Evolutionary conservation across 805 yeast species (phyloP), one percentile per base, ranked within the genome.

Genomic region (Cyberlindnera veronae): DNA sequence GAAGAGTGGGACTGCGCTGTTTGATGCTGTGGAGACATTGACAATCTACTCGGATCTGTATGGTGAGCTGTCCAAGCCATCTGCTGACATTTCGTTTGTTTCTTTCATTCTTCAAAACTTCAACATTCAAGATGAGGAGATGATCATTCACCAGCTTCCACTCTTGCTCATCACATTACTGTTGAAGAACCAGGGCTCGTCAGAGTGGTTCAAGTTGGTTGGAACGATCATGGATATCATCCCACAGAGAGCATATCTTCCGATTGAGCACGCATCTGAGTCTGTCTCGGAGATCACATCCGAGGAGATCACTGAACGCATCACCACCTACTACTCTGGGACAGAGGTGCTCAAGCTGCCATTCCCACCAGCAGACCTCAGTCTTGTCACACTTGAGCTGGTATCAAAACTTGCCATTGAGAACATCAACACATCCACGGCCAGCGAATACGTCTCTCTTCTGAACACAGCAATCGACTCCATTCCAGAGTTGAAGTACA

Each of bases 71-170:
- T 17, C 39, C 3, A 27, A 28, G 9, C 39, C 56, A n/a, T 45
- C 49, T 3, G 63, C 62, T 2, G 60, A 73, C 29, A 50, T 77
- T 17, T 72, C 68, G 0, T 63, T 84, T 15, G 64, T 87, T 7
- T 61, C 66, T 5, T 90, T 81, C 58, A 69, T 86, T 14, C 48
- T 88, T 11, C 66, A 68, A 17, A 72, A 73, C 38, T 91, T 87
- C 64, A 76, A 85, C 48, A 78, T 89, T 21, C 76, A 74, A 30
- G 99, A 91, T 48, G 97, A 89, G 50, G 98, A 89, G 46, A 87
- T 88, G 84, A 62, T 82, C 7, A 66, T 77, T 0, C 71, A 74
- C 15, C 96, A 91, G 56, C 64, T 84, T 7, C 97, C 98, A 0
- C 61, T 87, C 31, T 71, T 84, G 1, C 57, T 89, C 1, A 50